Evolutionary conservation across 192 early-diverging fungal genomes (phyloP).

Genomic region (Coemansia sp.): DNA sequence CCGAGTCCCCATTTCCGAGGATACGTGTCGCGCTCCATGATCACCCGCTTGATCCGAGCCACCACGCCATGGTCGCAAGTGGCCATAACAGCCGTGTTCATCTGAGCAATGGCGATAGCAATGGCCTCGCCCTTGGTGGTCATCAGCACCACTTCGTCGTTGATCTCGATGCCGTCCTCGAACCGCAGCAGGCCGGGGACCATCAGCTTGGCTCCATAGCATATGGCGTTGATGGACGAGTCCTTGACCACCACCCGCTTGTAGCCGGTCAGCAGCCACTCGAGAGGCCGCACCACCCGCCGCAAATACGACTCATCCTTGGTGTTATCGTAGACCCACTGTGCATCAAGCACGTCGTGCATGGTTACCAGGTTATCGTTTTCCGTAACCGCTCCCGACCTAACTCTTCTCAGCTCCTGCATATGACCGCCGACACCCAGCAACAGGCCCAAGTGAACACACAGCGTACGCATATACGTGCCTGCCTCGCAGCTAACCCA

Average conservation of each 20-base stretch:
- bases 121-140: conserved; percentile 99
- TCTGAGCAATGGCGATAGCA: conserved; percentile 93
- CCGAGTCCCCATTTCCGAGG: conserved; percentile 97
- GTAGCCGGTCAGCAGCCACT: conserved; percentile 89
- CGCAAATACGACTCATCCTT: conserved; percentile 97
- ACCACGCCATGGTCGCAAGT: conserved; percentile 96
- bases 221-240: conserved; percentile 96
- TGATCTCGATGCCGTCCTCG: conserved; percentile 90
- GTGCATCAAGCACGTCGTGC: conserved; percentile 98
- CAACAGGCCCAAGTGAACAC: conserved; percentile 94
- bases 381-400: conserved; percentile 88
- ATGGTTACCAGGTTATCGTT: conserved; percentile 95
- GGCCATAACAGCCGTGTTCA: conserved; percentile 97
- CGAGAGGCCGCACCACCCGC: conserved; percentile 87
- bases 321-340: conserved; percentile 97
- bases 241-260: conserved; percentile 99
- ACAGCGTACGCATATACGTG: conserved; percentile 99
- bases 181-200: conserved; percentile 95
- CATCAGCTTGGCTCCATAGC: conserved; percentile 99
- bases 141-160: conserved; percentile 98
- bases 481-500: conserved; percentile 99
- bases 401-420: conserved; percentile 97
- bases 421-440: conserved; percentile 97
- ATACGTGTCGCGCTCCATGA: conserved; percentile 99
- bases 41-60: conserved; percentile 99